A percentile compares a stretch with the other conserved stretches of the same genome.
These are phyloP conservation scores for Hypoxylon sp. DNA, from an alignment of 2,329 filamentous ascomycete genomes.

Conservation along the genomic window DNA sequence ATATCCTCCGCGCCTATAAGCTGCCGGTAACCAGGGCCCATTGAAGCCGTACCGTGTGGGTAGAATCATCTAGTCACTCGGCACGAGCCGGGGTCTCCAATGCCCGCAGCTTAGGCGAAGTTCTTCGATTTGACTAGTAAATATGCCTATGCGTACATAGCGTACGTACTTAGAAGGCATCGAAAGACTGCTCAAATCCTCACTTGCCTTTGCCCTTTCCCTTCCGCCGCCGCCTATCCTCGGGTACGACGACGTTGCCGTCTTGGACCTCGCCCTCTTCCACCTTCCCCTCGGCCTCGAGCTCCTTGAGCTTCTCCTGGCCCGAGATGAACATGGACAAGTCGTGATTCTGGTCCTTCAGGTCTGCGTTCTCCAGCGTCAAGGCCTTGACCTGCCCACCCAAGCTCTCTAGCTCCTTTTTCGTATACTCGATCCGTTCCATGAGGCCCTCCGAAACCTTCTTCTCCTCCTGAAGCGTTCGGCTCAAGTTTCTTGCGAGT, in stretches of 20 bases:
- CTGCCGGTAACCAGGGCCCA: not conserved
- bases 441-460: slow-evolving; percentile 81
- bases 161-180: too few relatives aligned
- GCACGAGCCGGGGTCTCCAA: not conserved
- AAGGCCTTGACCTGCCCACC: slow-evolving; percentile 64
- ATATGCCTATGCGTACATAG: too few relatives aligned
- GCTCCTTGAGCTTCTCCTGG: slow-evolving; percentile 77
- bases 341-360: slow-evolving; percentile 87
- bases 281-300: slow-evolving; percentile 66
- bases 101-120: not conserved
- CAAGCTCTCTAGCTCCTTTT: slow-evolving; percentile 66
- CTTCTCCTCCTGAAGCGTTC: slow-evolving; percentile 86
- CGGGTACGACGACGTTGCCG: slow-evolving; percentile 73
- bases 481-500: slow-evolving; percentile 77
- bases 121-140: too few relatives aligned
- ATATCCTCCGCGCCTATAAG: not conserved
- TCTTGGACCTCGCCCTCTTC: slow-evolving; percentile 77
- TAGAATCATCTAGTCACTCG: not conserved
- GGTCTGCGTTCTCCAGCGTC: slow-evolving; percentile 71
- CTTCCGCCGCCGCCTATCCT: slow-evolving; percentile 56
- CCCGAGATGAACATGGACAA: slow-evolving; percentile 87
- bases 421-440: slow-evolving; percentile 79
- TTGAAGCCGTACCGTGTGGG: not conserved
- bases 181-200: too few relatives aligned
- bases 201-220: slow-evolving; percentile 59